Conservation (phyloP, 345 rosid species). For the Citrus inodora region DNA sequence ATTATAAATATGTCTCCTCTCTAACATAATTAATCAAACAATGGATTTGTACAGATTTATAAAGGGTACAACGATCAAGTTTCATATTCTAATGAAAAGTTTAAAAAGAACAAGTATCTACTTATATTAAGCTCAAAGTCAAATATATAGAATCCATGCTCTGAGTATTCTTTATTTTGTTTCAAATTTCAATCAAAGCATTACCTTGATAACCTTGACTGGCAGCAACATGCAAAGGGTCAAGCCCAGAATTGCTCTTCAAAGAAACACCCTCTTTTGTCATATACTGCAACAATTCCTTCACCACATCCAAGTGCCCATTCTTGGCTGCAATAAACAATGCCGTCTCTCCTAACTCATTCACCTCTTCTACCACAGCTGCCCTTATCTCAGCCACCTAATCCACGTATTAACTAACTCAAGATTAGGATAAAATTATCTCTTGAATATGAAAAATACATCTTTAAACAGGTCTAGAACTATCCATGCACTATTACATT, state of each 20-base stretch:
- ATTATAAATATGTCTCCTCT: too few relatives aligned
- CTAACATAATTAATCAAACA: too few relatives aligned
- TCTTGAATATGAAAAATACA: not conserved
- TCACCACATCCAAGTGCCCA: slow-evolving; percentile 76
- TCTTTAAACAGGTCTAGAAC: not conserved
- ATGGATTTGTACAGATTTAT: too few relatives aligned
- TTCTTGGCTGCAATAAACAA: slow-evolving; percentile 78
- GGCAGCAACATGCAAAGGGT: slow-evolving; percentile 80
- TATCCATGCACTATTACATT: not conserved
- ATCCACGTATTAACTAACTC: not conserved
- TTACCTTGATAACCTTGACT: slow-evolving; percentile 82
- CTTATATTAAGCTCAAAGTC: too few relatives aligned
- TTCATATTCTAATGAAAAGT: not conserved
- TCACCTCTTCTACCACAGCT: slow-evolving; percentile 81
- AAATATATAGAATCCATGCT: not conserved
- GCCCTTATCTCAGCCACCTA: slow-evolving; percentile 69
- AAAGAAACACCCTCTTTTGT: slow-evolving; percentile 53
- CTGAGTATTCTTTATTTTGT: not conserved
- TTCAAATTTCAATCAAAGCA: not conserved
- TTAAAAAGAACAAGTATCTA: not conserved
- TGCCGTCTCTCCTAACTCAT: slow-evolving; percentile 92
- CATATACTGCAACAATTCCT: slow-evolving; percentile 60
- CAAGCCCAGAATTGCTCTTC: slow-evolving; percentile 70
- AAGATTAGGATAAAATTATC: not conserved
- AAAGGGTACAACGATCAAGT: too few relatives aligned